Conservation (phyloP, 495 filamentous ascomycete genomes). For the Podospora sp. region DNA sequence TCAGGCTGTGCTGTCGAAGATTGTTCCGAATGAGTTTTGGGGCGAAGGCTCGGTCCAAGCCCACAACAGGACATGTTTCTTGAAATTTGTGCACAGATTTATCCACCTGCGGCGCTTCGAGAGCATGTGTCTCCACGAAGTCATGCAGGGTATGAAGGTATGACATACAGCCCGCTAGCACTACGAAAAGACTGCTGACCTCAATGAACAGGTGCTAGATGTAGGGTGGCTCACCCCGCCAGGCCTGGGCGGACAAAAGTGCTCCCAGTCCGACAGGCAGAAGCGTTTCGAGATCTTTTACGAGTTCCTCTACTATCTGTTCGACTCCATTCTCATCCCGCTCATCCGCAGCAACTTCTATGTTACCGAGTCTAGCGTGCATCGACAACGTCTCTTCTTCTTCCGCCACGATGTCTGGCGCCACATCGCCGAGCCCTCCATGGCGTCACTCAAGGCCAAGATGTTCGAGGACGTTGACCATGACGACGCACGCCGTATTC, state of each 20-base stretch:
- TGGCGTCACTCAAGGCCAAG: conserved; percentile 65
- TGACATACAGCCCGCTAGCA: conserved; percentile 1
- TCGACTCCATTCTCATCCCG: conserved; percentile 89
- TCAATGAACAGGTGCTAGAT: conserved; percentile 53
- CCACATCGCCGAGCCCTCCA: conserved; percentile 69
- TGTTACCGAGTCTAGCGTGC: conserved; percentile 83
- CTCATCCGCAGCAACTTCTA: conserved; percentile 87
- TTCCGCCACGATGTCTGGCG: conserved; percentile 95
- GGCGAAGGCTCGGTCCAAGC: conserved; percentile 56
- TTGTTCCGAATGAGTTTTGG: conserved; percentile 81
- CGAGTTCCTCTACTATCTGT: conserved; percentile 88
- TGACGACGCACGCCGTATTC: conserved; percentile 57
- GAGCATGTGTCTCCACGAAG: conserved; percentile 74
- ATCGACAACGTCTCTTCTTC: conserved; percentile 84
- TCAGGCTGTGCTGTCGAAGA: conserved; percentile 67
- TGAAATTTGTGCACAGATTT: conserved; percentile 73
- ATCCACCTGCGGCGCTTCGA: conserved; percentile 79
- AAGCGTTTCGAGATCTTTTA: conserved; percentile 80
- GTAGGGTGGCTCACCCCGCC: conserved; percentile 75
- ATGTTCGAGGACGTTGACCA: conserved; percentile 81
- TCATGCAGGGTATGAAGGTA: conserved; percentile 78
- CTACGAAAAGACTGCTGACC: neutral
- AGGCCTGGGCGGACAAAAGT: conserved; percentile 48
- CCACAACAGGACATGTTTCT: conserved; percentile 62
- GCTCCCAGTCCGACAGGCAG: conserved; percentile 67